Evolutionary conservation across 345 rosid genomes (phyloP), one percentile per base, ranked within the genome.

Genomic region (Eucalyptus grandis): DNA sequence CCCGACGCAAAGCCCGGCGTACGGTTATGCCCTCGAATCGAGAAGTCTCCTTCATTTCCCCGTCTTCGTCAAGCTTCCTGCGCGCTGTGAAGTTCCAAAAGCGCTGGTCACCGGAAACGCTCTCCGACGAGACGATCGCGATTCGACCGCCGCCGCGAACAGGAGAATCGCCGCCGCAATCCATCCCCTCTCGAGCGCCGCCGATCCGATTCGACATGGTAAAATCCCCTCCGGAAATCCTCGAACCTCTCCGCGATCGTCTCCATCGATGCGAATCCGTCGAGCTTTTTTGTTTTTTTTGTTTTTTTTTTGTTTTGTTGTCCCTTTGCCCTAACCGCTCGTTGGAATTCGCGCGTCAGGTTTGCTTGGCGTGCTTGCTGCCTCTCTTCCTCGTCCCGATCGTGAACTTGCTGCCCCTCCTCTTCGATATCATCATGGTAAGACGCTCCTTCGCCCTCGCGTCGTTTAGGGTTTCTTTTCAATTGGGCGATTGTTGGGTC

Each of bases 371-470:
- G 87, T 98, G 99, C 91, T 92, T 98, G 91, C 92, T 98, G 83
- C 99, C 99, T 22, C 95, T 98, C 91, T 98, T 98, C 95, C 94
- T 98, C 72, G 89, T 98, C 91, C 99, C 99, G n/a, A 93, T 97
- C 93, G 92, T 98, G 93, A 98, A 96, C 89, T 17, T 95, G 62
- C 88, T 98, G 90, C 99, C 99, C 47, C 88, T 95, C 5, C 95
- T 98, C 89, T 92, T 98, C 86, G 47, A 94, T 94, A 93, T 60
- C 46, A 72, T 98, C 88, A 89, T 96, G 98, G 99, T 97, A 91
- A 92, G 88, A 17, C 10, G 15, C 30, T 46, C 89, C 89, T 67
- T 21, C 47, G 34, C 31, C 31, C 44, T 26, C 67, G 77, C 34
- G 81, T 37, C 22, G 82, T 26, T 62, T 62, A 12, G 80, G 37